Percentiles rank a stretch among this genome's conserved stretches.
phyloP scores from a whole-genome alignment of 2,329 filamentous ascomycete genomes.

The Periconia sp. region DNA sequence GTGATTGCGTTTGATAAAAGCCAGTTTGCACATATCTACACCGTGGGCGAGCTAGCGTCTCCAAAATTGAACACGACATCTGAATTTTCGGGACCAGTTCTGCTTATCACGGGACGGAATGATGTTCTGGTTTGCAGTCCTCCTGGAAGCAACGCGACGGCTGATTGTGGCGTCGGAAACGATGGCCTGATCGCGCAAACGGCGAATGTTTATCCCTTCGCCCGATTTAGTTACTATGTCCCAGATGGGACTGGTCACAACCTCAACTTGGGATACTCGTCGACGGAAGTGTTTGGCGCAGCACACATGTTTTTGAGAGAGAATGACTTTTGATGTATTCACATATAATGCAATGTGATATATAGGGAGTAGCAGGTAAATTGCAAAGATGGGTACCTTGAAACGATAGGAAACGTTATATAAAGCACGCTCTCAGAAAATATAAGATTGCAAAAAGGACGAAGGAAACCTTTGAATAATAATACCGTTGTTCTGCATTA shows the following conservation, averaged over 20 bases:
- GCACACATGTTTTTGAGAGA: conserved; percentile 1
- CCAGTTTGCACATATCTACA: conserved; percentile 1
- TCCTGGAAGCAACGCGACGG: conserved; percentile 30
- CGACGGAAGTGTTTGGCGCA: conserved; percentile 2
- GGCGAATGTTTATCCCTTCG: background rate
- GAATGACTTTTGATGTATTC: background rate
- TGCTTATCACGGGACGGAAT: conserved; percentile 56
- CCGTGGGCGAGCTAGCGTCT: conserved; percentile 5
- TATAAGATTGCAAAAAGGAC: too few species aligned
- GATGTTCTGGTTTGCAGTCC: conserved; percentile 61
- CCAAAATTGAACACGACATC: conserved; percentile 1
- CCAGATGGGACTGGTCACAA: conserved; percentile 4
- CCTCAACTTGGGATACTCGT: conserved; percentile 1
- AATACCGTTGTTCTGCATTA: too few species aligned
- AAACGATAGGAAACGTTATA: too few species aligned
- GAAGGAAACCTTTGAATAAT: too few species aligned
- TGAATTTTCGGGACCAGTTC: conserved; percentile 54
- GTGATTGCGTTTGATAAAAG: conserved; percentile 2
- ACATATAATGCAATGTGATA: background rate
- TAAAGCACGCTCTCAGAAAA: too few species aligned
- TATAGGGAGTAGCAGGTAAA: too few species aligned
- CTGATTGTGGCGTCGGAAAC: conserved; percentile 3
- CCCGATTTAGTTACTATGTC: conserved; percentile 1
- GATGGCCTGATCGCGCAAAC: background rate
- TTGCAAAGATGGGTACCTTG: too few species aligned